Evolutionary conservation across 306 rosid species (phyloP), one percentile per base, ranked within the genome.

Genomic region (Ammopiptanthus mongolicus): DNA sequence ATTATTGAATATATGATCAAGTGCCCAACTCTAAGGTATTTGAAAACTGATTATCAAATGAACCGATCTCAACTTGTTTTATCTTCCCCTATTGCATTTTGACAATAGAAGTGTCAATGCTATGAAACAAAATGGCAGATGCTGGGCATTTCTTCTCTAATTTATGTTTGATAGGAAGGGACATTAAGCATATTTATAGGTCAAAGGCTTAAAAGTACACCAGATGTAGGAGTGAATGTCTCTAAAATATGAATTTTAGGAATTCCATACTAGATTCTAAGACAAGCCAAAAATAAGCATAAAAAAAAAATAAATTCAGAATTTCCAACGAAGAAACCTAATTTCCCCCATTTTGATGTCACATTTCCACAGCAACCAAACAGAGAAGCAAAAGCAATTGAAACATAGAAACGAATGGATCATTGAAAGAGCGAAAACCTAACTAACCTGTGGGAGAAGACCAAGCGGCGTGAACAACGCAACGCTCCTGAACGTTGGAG

Each of bases 401-500:
- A 6, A 69, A 37, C 5, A 22, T 6, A 36, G 13, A 37, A 37
- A 13, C 65, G 8, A 23, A 71, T 14, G 3, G 18, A 60, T 33
- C 2, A 29, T 0, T 9, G 17, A 15, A 56, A 42, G 3, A 58
- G 3, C 36, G 1, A 60, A 19, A 42, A 37, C 12, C 64, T 42
- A 86, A 92, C 98, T 31, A 86, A 92, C 98, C 99, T 69, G 99
- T 96, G 2, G 99, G 99, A 11, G 97, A 92, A 47, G 97, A 84
- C 99, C 99, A 96, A 50, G 99, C 96, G 0, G 97, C 98, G 73
- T 96, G 99, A 69, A 96, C 71, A 18, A 96, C 99, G 51, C 89
- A 88, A 1, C 99, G 91, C 39, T 96, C 99, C 90, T 96, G 99
- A 23, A 90, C 88, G 71, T 92, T 96, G 77, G 99, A 92, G 81